Evolutionary conservation across 2,329 filamentous ascomycete species (phyloP), one percentile per base, ranked within the genome.

Genomic region (Fusarium sp.): DNA sequence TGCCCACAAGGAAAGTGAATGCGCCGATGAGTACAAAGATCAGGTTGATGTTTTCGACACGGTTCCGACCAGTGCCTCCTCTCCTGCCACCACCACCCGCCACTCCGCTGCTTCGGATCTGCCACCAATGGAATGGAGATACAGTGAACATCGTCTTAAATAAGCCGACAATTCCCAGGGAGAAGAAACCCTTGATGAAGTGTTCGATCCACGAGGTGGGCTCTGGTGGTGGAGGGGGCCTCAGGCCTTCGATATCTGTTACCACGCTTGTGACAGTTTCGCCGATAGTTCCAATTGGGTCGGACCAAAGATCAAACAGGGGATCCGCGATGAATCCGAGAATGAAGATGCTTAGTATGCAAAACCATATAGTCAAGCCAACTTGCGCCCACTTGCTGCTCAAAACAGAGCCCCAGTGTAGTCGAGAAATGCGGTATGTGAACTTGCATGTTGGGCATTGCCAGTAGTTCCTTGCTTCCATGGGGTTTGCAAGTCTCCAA

Each of bases 311-410:
- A 73, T 94, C 93, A 78, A 98, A 91, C 63, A 98, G 93, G 2
- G 95, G 95, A 79, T 98, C 95, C 63, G 95, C 95, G 70, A 98
- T 81, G 75, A 98, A 98, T 42, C 96, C 96, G 58, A 98, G 88
- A 1, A 93, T 31, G 75, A 97, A 98, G 26, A 97, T 86, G 52
- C 90, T 86, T 43, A 90, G 66, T 36, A 94, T 59, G 69, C 98
- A 87, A 67, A 97, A 91, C 20, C 85, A 50, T 4, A 93, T 71
- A 1, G 95, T 98, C 72, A 98, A 82, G 2, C 81, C 77, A 31
- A 93, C 82, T 75, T 97, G 92, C 6, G 91, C 84, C 57, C 87
- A 78, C 70, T 85, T 85, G 81, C 90, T 92, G 76, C 87, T 88
- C 51, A 94, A 83, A 81, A 90, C 89, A 31, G 87, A 86, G 24